These are phyloP conservation scores for Aspergillus quadricinctus DNA, from an alignment of 2,329 filamentous ascomycete species.

Conservation along the genomic window DNA sequence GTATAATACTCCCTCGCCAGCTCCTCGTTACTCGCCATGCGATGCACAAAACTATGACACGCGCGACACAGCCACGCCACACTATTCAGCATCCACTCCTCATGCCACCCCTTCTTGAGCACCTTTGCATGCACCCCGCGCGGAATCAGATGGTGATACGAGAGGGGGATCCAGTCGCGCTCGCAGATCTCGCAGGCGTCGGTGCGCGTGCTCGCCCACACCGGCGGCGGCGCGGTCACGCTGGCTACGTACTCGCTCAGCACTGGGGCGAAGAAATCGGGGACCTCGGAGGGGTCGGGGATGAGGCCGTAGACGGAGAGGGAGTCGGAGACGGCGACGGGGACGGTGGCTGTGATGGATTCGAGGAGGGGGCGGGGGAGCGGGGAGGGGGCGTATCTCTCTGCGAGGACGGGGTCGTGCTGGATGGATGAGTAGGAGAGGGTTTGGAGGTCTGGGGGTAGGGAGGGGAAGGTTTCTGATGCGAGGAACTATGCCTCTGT, in stretches of 20 bases:
- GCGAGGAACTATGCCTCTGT: conserved; percentile 59
- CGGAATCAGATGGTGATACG: conserved; percentile 86
- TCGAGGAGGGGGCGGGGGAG: conserved; percentile 51
- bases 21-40: conserved; percentile 70
- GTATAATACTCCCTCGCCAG: conserved; percentile 69
- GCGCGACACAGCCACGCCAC: conserved; percentile 84
- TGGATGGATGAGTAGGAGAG: conserved; percentile 58
- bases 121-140: conserved; percentile 70
- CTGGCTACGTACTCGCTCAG: conserved; percentile 59
- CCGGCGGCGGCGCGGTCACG: conserved; percentile 59
- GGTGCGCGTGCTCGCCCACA: conserved; percentile 55
- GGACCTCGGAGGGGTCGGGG: conserved; percentile 41
- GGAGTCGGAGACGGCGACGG: conserved; percentile 61
- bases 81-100: conserved; percentile 67
- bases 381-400: conserved; percentile 52
- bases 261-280: conserved; percentile 58
- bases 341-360: conserved; percentile 51
- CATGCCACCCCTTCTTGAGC: conserved; percentile 74
- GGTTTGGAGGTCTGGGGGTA: conserved; percentile 59
- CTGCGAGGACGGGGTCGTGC: conserved; percentile 47
- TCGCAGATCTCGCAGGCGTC: conserved; percentile 71
- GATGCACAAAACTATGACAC: conserved; percentile 79
- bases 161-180: conserved; percentile 68
- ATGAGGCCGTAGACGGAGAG: conserved; percentile 64
- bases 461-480: conserved; percentile 60